Base-by-base conservation (phyloP, 2,329 filamentous ascomycete genomes). In the Periconia macrospinosa region DNA sequence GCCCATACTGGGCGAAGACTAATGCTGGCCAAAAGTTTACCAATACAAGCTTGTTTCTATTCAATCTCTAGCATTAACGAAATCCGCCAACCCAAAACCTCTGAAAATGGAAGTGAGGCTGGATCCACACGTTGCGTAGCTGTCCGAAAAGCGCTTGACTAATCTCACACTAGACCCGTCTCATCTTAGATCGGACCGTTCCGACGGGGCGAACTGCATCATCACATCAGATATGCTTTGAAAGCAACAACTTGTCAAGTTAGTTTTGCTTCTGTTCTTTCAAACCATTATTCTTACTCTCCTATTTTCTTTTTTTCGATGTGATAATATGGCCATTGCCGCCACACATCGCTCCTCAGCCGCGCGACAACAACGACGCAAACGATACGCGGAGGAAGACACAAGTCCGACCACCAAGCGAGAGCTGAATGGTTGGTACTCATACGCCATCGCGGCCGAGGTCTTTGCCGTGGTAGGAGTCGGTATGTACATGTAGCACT, bases 401-500 rank as follows among this genome's bases (percentile, higher is more conserved):
- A 87, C 84, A 14, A 84, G 91, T n/a, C 85, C 87, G 37, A 96
- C 92, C 6, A 94, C 89, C 67, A 76, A 75, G 57, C 91, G 88
- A 72, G 92, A 96, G 80, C 81, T 96, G 58, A 80, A 84, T 44
- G 92, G 91, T 56, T 96, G 92, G 91, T 96, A 95, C 74, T 88
- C 88, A 67, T 96, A 96, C 78, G 87, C 88, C 30, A 93, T 94
- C 77, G 92, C 92, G 13, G 90, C 92, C 8, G 92, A 96, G 76
- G 92, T 94, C 30, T 97, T 95, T 74, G 90, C 93, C 20, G 90
- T 97, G 50, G 96, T 92, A 72, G 92, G 85, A 44, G 84, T 88
- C 73, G 86, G 92, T 90, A 74, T 71, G 86, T 23, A 27, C 37
- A 9, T 44, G 42, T 20, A 47, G n/a, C 15, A 13, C 27, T 30